These are phyloP conservation scores for Dryas integrifolia DNA, from an alignment of 331 rosid genomes.

Conservation along the genomic window DNA sequence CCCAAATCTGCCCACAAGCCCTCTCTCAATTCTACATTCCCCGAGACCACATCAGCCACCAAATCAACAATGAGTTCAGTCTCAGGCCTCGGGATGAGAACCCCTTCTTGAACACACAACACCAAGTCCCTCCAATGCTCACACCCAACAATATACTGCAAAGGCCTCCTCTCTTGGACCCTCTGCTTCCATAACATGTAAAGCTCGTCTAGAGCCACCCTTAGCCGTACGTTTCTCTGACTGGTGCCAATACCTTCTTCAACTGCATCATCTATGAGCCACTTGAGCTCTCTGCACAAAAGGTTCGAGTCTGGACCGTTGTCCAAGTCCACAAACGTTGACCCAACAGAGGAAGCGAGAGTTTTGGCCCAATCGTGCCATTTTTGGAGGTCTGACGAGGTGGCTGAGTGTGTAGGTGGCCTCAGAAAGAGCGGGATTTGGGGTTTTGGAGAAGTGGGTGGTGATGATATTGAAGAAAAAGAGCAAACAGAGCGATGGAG, in stretches of 20 bases:
- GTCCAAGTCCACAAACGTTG: constrained; percentile 59
- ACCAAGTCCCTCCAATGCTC: constrained; percentile 95
- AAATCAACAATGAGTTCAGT: constrained; percentile 65
- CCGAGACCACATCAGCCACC: constrained; percentile 49
- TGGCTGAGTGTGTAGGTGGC: constrained; percentile 50
- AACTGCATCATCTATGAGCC: constrained; percentile 76
- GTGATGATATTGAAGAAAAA: constrained; percentile 21
- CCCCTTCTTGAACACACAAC: constrained; percentile 81
- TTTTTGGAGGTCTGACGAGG: constrained; percentile 48
- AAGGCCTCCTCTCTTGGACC: constrained; percentile 65
- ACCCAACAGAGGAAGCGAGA: constrained; percentile 56
- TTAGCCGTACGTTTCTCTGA: constrained; percentile 35
- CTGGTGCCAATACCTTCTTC: constrained; percentile 22
- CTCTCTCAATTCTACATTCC: constrained; percentile 42
- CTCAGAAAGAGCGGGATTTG: constrained; percentile 65
- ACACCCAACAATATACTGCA: constrained; percentile 90
- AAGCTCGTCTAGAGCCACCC: constrained; percentile 54
- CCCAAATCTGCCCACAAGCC: constrained; percentile 96
- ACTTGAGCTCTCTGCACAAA: constrained; percentile 68
- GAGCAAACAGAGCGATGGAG: constrained; percentile 34
- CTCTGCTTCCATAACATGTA: constrained; percentile 75
- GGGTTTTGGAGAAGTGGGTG: constrained; percentile 36
- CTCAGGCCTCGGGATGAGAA: constrained; percentile 89
- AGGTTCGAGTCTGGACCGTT: constrained; percentile 68
- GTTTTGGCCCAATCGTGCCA: constrained; percentile 84